Evolutionary conservation across 352 stramenopile species (phyloP), one percentile per base, ranked within the genome.

Genomic region (Globisporangium heterothallicum): DNA sequence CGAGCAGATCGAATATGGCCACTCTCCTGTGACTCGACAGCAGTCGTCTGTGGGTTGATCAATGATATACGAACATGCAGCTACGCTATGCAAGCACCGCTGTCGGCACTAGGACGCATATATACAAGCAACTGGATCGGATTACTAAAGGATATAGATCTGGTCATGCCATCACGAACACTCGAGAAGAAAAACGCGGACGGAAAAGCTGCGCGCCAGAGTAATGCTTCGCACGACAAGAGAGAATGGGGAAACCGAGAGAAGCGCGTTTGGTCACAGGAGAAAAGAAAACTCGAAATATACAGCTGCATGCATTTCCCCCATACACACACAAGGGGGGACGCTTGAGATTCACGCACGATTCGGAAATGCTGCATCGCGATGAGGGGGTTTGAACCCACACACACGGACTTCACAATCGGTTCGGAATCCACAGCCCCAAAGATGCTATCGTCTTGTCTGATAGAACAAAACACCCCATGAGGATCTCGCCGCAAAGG

Each of bases 121-220:
- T 30, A 47, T 16, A 18, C 18, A 36, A 26, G 68, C 30, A 60
- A 77, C 78, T 86, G 78, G 67, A 89, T 89, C 78, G 52, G 78
- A 83, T 89, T 89, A 89, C 78, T 89, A 89, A 89, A 89, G 78
- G 86, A 77, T 68, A 13, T 49, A 47, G 43, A 50, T 59, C 6
- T 45, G 58, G 25, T 78, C 68, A 74, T 81, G 65, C 61, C 61
- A 71, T 56, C 32, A 14, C 42, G 22, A n/a, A n/a, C n/a, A n/a
- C n/a, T n/a, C n/a, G n/a, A n/a, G n/a, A n/a, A n/a, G n/a, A n/a
- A n/a, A n/a, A n/a, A n/a, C n/a, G n/a, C n/a, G n/a, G n/a, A n/a
- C n/a, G n/a, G n/a, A n/a, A n/a, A n/a, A n/a, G n/a, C n/a, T n/a
- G n/a, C n/a, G n/a, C n/a, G n/a, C n/a, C n/a, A n/a, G n/a, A n/a